Base-by-base conservation (phyloP, 2,329 filamentous ascomycete genomes). In the Colletotrichum sp. region DNA sequence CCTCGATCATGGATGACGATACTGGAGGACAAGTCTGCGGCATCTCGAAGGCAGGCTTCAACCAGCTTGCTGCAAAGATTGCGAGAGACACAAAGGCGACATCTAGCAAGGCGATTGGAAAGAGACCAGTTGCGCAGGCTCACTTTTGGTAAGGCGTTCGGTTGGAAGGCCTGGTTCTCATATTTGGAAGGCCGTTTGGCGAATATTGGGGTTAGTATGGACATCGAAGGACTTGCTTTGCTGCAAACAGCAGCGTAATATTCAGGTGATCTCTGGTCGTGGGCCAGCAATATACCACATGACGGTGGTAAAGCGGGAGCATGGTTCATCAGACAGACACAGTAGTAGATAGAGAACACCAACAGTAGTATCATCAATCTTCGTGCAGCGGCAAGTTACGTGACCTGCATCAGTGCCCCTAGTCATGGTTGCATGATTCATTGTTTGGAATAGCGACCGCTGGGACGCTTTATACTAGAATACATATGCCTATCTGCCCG, bases 41-140 rank as follows among this genome's bases (percentile, higher is more conserved):
- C 28, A 73, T 73, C 10, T 58, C 73, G 5, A 76, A 73, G 28
- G 38, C 73, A 4, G 34, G 48, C 8, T 76, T 73, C 70, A 73
- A 73, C 34, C 52, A 34, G n/a, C 73, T 76, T 28, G 28, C 58
- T 16, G 48, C 73, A 9, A 32, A 16, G 9, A 72, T 76, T 4
- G 48, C 18, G n/a, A 55, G 36, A 9, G 34, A 52, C 28, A 73
- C 36, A 26, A 36, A 3, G 26, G 56, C 56, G 13, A 13, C 32
- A 6, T 12, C 21, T 26, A 48, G 16, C 8, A 65, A 60, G 36
- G 4, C 58, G 13, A n/a, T 34, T 36, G 32, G 30, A 52, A 65
- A 73, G 34, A 7, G 32, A 30, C 43, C 9, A 21, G 28, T 32
- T n/a, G 36, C n/a, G 5, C 38, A 55, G 43, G 7, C 26, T 34